These are phyloP conservation scores for Calycina marina DNA, from an alignment of 2,329 filamentous ascomycete species.

Conservation along the genomic window DNA sequence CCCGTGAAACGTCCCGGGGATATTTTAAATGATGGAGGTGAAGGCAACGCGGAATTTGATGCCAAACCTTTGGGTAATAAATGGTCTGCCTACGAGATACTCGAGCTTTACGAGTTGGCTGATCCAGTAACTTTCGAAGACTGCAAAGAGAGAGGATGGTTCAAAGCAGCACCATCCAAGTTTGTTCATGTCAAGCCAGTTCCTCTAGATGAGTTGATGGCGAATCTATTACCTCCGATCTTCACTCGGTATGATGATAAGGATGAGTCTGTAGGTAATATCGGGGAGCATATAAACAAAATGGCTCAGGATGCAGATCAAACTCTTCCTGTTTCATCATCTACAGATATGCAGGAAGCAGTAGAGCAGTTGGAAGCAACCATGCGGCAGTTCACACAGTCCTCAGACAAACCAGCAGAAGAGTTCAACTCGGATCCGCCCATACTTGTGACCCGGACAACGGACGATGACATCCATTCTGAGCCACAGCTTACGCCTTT, in stretches of 20 bases:
- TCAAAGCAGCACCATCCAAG: slow-evolving; percentile 33
- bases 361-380: slow-evolving; percentile 16
- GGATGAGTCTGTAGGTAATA: too few relatives aligned
- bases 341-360: slow-evolving; percentile 20
- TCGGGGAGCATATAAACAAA: too few relatives aligned
- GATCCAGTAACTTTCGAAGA: slow-evolving; percentile 37
- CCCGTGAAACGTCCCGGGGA: slow-evolving; percentile 29
- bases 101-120: slow-evolving; percentile 47
- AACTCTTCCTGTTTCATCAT: slow-evolving; percentile 8
- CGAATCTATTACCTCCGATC: slow-evolving; percentile 39
- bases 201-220: slow-evolving; percentile 40
- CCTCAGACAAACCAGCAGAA: background rate
- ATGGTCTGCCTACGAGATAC: slow-evolving; percentile 33
- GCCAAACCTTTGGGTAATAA: slow-evolving; percentile 4
- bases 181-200: slow-evolving; percentile 41
- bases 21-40: slow-evolving; percentile 28
- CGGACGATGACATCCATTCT: background rate
- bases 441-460: background rate
- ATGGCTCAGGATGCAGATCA: too few relatives aligned
- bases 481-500: background rate
- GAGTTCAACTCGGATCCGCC: background rate
- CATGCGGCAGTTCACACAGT: slow-evolving; percentile 17
- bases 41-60: slow-evolving; percentile 35
- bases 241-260: slow-evolving; percentile 22
- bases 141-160: slow-evolving; percentile 40